Percentiles rank a stretch among this genome's conserved stretches.
Conservation (phyloP, 108 stramenopile species). For the Cyclotella sp. region DNA sequence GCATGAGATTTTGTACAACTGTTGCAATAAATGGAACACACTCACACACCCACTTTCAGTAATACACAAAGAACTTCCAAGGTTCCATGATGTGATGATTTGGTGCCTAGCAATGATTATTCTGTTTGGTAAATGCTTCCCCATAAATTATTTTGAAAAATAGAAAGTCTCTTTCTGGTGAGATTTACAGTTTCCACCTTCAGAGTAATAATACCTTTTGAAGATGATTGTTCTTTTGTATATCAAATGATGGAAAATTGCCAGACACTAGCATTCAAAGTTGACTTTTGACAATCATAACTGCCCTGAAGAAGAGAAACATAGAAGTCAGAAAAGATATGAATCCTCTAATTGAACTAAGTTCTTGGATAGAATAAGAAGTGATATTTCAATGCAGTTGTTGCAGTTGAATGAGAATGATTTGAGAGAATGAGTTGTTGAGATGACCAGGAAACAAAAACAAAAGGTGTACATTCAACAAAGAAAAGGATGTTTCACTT, state of each 20-base stretch:
- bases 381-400: too few relatives aligned
- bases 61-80: too few relatives aligned
- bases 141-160: constrained; percentile 52
- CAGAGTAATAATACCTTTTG: not conserved
- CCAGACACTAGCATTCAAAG: not conserved
- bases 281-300: constrained; percentile 2
- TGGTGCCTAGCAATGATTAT: constrained; percentile 46
- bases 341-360: too few relatives aligned
- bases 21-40: constrained; percentile 29
- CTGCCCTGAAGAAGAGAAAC: not conserved
- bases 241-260: too few relatives aligned
- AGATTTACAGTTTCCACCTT: constrained; percentile 20
- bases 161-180: constrained; percentile 35
- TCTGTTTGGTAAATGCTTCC: constrained; percentile 13
- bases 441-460: not conserved
- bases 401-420: too few relatives aligned
- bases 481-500: constrained; percentile 1
- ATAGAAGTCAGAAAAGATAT: not conserved
- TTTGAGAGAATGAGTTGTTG: not conserved
- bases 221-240: too few relatives aligned
- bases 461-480: not conserved
- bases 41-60: constrained; percentile 17
- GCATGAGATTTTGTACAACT: constrained; percentile 31
- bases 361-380: too few relatives aligned
- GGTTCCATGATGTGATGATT: too few relatives aligned